These are phyloP conservation scores for Sicyos edulis DNA, from an alignment of 306 rosid species.

Conservation along the genomic window DNA sequence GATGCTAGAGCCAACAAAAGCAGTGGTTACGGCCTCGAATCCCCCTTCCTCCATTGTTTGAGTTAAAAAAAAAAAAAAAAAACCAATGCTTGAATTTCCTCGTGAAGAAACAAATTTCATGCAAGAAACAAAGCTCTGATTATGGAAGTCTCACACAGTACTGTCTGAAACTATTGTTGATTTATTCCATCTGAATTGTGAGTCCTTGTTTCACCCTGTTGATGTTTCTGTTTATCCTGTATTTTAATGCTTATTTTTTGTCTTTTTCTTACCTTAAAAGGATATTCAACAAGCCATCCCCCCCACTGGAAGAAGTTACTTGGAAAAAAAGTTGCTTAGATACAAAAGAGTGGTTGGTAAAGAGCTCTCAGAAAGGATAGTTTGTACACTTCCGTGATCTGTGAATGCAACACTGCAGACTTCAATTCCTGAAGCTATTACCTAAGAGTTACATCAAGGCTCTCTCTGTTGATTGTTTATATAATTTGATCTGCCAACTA, in stretches of 20 bases:
- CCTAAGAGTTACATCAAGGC: background rate
- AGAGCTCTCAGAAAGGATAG: constrained; percentile 60
- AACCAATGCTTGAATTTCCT: background rate
- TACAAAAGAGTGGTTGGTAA: constrained; percentile 63
- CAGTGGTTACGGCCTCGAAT: too few species aligned
- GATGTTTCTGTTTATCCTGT: constrained; percentile 10
- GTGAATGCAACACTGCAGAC: background rate
- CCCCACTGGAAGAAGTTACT: constrained; percentile 32
- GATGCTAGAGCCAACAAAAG: too few species aligned
- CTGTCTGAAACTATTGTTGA: background rate
- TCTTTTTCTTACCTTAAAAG: constrained; percentile 30
- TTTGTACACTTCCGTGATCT: constrained; percentile 42
- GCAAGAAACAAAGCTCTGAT: background rate
- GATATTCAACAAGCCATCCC: constrained; percentile 46
- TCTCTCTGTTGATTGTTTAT: background rate
- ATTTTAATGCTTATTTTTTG: constrained; percentile 9
- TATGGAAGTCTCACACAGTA: background rate
- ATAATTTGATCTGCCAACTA: constrained; percentile 3
- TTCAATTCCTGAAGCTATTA: background rate
- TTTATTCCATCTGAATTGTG: background rate
- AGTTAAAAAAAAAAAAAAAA: too few species aligned
- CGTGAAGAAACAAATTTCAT: background rate
- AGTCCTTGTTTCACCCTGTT: background rate
- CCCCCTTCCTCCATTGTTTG: too few species aligned
- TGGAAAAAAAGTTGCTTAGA: constrained; percentile 59